Evolutionary conservation across 768 basidiomycete genomes (phyloP).

Genomic region (Boletus eberwhitei): DNA sequence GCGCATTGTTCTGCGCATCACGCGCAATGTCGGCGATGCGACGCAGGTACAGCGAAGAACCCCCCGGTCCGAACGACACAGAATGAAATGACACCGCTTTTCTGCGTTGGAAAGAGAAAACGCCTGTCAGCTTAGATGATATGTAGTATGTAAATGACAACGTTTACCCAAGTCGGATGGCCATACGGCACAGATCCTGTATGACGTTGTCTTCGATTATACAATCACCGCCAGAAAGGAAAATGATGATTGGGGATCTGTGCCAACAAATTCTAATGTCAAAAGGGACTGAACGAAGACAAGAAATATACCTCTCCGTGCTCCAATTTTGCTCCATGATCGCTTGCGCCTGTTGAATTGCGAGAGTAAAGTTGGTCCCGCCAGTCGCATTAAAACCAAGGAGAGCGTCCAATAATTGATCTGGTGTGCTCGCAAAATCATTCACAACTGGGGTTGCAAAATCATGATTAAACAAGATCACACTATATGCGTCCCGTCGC

Average conservation of each 20-base stretch:
- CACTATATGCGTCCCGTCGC: slow-evolving; percentile 54
- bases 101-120: slow-evolving; percentile 26
- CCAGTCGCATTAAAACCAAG: slow-evolving; percentile 31
- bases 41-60: slow-evolving; percentile 29
- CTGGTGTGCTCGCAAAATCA: slow-evolving; percentile 45
- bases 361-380: slow-evolving; percentile 44
- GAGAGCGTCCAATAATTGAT: slow-evolving; percentile 39
- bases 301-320: slow-evolving; percentile 39
- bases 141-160: rapidly evolving
- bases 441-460: slow-evolving; percentile 34
- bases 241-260: slow-evolving; percentile 34
- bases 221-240: slow-evolving; percentile 50
- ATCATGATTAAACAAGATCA: slow-evolving; percentile 42
- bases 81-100: slow-evolving; percentile 57
- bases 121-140: not conserved
- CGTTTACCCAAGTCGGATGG: slow-evolving; percentile 43
- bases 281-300: not conserved
- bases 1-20: slow-evolving; percentile 44
- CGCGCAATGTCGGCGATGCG: slow-evolving; percentile 53
- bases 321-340: slow-evolving; percentile 50
- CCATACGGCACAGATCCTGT: slow-evolving; percentile 40
- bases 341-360: slow-evolving; percentile 34
- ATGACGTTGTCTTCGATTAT: slow-evolving; percentile 34
- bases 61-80: slow-evolving; percentile 49
- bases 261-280: not conserved